Evolutionary conservation across 2,329 filamentous ascomycete genomes (phyloP).

Genomic region (Fusarium sp.): DNA sequence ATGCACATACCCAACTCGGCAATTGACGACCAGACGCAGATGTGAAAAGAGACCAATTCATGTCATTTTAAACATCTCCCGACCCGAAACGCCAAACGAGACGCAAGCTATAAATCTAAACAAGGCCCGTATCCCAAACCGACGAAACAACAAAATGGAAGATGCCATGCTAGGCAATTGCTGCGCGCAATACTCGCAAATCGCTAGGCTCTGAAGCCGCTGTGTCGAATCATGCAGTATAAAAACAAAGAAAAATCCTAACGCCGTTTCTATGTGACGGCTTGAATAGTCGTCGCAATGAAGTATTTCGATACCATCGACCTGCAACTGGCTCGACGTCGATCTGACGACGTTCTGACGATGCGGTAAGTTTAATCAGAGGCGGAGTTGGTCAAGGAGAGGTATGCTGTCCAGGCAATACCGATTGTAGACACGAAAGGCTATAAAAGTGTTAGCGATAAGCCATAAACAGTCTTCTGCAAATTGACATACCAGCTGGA

Average conservation of each 20-base stretch:
- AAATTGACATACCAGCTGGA: constrained; percentile 82
- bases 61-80: constrained; percentile 8
- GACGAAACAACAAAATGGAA: background rate
- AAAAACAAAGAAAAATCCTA: background rate
- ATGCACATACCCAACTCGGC: rapidly evolving
- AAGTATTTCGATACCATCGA: background rate
- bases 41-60: background rate
- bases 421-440: constrained; percentile 95
- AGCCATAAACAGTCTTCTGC: rapidly evolving
- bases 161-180: background rate
- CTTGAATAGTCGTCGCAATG: background rate
- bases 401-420: constrained; percentile 97
- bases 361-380: constrained; percentile 65
- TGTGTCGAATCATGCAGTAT: background rate
- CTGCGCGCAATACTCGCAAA: background rate
- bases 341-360: background rate
- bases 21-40: rapidly evolving
- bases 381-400: constrained; percentile 89
- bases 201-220: background rate
- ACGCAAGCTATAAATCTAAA: constrained; percentile 22
- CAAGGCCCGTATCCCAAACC: background rate
- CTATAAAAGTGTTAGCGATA: constrained; percentile 58
- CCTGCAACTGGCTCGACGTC: background rate
- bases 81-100: constrained; percentile 17
- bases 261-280: constrained; percentile 23